These are phyloP conservation scores for Trichoderma sp. DNA, from an alignment of 2,329 filamentous ascomycete genomes.

Conservation along the genomic window DNA sequence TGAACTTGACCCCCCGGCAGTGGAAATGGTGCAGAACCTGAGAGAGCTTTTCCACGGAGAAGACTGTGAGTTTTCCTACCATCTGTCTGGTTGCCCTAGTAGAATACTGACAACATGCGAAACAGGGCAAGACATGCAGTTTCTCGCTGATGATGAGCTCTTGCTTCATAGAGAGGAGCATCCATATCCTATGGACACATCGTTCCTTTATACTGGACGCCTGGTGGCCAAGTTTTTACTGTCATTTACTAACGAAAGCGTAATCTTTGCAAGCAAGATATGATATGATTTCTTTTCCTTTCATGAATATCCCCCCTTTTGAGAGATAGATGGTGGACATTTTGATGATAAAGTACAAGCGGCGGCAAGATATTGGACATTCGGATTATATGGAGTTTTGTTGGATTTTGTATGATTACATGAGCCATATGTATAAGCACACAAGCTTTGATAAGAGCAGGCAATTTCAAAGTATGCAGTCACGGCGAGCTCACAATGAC, in stretches of 20 bases:
- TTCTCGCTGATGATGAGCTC: slow-evolving; percentile 52
- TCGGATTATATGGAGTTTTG: background rate
- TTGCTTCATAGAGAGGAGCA: slow-evolving; percentile 51
- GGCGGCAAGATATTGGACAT: background rate
- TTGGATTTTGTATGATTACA: background rate
- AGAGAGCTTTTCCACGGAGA: slow-evolving; percentile 50
- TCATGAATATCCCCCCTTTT: background rate
- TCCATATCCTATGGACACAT: slow-evolving; percentile 53
- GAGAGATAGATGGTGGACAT: background rate
- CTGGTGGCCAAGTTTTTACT: slow-evolving; percentile 59
- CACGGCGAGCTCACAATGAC: background rate
- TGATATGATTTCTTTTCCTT: slow-evolving; percentile 18
- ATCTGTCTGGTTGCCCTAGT: background rate
- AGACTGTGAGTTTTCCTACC: slow-evolving; percentile 47
- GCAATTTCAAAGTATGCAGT: background rate
- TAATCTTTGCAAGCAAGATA: slow-evolving; percentile 48
- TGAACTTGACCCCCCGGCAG: slow-evolving; percentile 52
- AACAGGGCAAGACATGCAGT: slow-evolving; percentile 45
- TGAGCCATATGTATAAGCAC: background rate
- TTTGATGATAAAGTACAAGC: background rate
- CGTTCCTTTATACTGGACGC: slow-evolving; percentile 57
- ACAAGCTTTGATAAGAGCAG: background rate
- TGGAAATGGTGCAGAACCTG: slow-evolving; percentile 52
- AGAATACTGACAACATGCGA: slow-evolving; percentile 28
- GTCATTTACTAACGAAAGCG: slow-evolving; percentile 56